Evolutionary conservation across 768 basidiomycete species (phyloP).

Genomic region (Podaxis pistillaris): DNA sequence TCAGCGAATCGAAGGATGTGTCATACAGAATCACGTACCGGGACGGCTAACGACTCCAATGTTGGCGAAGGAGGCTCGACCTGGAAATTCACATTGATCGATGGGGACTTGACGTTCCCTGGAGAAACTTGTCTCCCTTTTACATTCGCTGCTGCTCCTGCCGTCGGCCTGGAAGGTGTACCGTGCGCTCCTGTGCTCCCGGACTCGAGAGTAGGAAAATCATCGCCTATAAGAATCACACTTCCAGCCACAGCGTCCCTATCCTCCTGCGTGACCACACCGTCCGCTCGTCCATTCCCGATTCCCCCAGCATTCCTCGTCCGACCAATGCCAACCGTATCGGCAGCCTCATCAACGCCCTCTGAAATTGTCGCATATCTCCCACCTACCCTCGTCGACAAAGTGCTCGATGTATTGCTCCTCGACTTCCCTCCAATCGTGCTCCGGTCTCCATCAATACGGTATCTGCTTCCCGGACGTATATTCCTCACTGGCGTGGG

Average conservation of each 20-base stretch:
- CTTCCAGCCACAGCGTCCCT: constrained; percentile 12
- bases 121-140: not conserved
- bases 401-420: constrained; percentile 4
- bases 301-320: not conserved
- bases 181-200: constrained; percentile 12
- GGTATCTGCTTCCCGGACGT: not conserved
- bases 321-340: not conserved
- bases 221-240: constrained; percentile 16
- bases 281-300: not conserved
- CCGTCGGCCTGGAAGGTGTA: not conserved
- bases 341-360: constrained; percentile 8
- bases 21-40: not conserved
- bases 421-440: not conserved
- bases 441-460: constrained; percentile 2
- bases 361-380: constrained; percentile 6
- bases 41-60: not conserved
- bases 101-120: not conserved
- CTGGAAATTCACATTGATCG: not conserved
- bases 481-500: not conserved
- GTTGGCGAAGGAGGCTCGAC: constrained; percentile 13
- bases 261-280: constrained; percentile 14
- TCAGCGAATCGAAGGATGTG: not conserved
- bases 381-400: constrained; percentile 4
- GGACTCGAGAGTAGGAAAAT: constrained; percentile 15
- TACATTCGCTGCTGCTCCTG: not conserved